Conservation (phyloP, 768 basidiomycete genomes). For the Boletellus emodensis region DNA sequence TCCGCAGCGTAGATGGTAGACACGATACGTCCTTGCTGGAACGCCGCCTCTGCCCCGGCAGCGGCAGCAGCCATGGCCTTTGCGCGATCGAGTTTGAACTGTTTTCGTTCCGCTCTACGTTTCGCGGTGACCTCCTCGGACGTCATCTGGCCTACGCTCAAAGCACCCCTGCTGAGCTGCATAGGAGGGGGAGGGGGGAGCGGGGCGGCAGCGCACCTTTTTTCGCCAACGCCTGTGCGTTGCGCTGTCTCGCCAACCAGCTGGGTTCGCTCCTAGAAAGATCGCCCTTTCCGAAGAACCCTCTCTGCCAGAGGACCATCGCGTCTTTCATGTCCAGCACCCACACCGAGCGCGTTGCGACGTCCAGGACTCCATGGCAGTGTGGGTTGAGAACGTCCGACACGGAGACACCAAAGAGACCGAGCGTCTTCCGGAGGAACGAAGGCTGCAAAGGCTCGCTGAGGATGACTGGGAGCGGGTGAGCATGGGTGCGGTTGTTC, state of each 20-base stretch:
- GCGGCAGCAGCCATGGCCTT: constrained; percentile 79
- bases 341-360: constrained; percentile 84
- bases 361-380: constrained; percentile 75
- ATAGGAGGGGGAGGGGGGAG: too few species aligned
- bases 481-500: constrained; percentile 63
- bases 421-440: constrained; percentile 44
- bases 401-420: constrained; percentile 55
- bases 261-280: constrained; percentile 93
- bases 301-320: constrained; percentile 75
- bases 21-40: constrained; percentile 65
- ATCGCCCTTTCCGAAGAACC: constrained; percentile 97
- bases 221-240: constrained; percentile 48
- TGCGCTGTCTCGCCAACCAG: constrained; percentile 81
- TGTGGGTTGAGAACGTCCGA: constrained; percentile 65
- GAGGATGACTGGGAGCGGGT: constrained; percentile 65
- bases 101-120: constrained; percentile 81
- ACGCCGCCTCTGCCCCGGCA: constrained; percentile 74
- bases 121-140: constrained; percentile 90
- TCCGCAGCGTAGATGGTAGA: constrained; percentile 55
- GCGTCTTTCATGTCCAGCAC: constrained; percentile 61
- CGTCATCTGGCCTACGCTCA: constrained; percentile 42
- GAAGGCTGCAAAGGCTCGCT: constrained; percentile 37
- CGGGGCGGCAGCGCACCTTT: constrained; percentile 43
- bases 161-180: background rate
- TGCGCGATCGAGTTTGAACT: constrained; percentile 92